A percentile compares a stretch with the other conserved stretches of the same genome.
Conservation (phyloP, 345 rosid genomes). For the Brassica nigra region DNA sequence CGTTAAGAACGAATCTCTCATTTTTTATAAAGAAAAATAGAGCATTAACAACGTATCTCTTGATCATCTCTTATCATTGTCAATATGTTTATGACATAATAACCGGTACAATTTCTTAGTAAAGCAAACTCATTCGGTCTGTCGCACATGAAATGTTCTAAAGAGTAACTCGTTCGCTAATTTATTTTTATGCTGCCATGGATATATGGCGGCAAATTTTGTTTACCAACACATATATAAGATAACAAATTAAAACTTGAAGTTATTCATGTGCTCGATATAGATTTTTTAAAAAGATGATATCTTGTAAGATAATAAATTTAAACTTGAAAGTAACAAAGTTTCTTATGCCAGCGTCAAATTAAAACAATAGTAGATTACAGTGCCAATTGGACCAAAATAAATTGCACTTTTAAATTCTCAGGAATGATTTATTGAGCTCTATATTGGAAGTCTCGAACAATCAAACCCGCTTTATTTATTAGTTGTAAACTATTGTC, state of each 20-base stretch:
- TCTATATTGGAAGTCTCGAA: slow-evolving; percentile 13
- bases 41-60: not conserved
- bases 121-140: not conserved
- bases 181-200: not conserved
- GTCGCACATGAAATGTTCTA: not conserved
- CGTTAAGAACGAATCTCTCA: not conserved
- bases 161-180: not conserved
- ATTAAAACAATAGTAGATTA: not conserved
- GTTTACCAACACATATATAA: not conserved
- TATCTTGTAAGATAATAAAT: not conserved
- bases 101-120: not conserved
- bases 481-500: slow-evolving; percentile 14
- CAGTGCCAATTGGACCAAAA: slow-evolving; percentile 1
- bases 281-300: not conserved
- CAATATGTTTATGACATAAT: not conserved
- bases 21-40: not conserved
- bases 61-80: not conserved
- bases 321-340: not conserved
- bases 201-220: not conserved
- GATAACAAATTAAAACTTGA: not conserved
- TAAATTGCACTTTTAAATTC: not conserved
- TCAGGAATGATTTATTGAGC: slow-evolving; percentile 14
- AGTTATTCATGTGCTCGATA: not conserved
- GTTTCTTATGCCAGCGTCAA: not conserved
- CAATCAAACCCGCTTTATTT: slow-evolving; percentile 22